Evolutionary conservation across 805 yeast species (phyloP), one percentile per base, ranked within the genome.

Genomic region (Candida chilensis): DNA sequence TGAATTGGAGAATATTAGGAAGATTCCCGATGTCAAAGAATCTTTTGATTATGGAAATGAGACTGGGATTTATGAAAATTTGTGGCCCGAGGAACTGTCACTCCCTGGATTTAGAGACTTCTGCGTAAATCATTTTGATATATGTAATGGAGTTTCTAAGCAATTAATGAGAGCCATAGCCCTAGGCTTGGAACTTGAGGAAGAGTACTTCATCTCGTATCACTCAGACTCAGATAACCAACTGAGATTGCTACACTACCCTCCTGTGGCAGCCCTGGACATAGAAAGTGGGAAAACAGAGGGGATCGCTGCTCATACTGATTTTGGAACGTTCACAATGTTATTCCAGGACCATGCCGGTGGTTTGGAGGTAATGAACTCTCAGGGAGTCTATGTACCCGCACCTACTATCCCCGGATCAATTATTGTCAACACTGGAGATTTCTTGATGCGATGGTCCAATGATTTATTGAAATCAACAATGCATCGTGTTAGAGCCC

Each of bases 401-500:
- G 63, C 52, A 3, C 57, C 60, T 10, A 55, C 55, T 5, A 47
- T 57, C 3, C 43, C 44, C 13, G 51, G 47, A 3, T 38, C 63
- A 5, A 41, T 53, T 25, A 58, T 62, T 11, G 53, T 57, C 26
- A 62, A 62, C 32, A 48, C 57, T 19, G 68, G 62, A 4, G 68
- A 62, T 34, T 45, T 52, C 28, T 37, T 62, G 31, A 48, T 44
- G 41, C 44, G 66, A 36, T 50, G 55, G 48, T 49, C 66, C 12
- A 62, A 60, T 38, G 63, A 55, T 32, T 32, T 38, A 18, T 50
- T 57, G 25, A 46, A 48, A 22, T 60, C 66, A 2, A 60, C 63
- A 2, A 35, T 56, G n/a, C 67, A 61, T 33, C 41, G 67, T 28
- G 67, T 62, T 7, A 42, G 9, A 52, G 53, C 32, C 39, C 54